phyloP scores from a whole-genome alignment of 805 yeast genomes.

The Starmerella scarabaei region DNA sequence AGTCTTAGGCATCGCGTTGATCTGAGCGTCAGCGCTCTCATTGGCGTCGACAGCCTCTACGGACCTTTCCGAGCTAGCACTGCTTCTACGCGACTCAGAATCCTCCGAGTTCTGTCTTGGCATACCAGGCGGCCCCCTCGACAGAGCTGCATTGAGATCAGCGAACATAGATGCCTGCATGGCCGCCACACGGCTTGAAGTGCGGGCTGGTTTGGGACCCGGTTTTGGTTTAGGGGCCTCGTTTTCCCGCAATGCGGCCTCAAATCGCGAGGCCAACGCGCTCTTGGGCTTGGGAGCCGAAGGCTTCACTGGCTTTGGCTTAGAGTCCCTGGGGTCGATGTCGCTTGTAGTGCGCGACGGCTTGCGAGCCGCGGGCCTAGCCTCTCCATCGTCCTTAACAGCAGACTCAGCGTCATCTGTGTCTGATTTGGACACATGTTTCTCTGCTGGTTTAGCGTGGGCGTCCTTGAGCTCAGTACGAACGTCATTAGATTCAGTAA shows the following conservation, averaged over 20 bases:
- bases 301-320: conserved; percentile 2
- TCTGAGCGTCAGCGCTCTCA: conserved; percentile 17
- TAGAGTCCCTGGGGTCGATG: conserved; percentile 1
- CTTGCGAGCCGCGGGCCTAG: background rate
- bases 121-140: conserved; percentile 19
- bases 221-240: conserved; percentile 15
- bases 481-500: background rate
- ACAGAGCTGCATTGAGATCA: conserved; percentile 20
- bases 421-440: too few relatives aligned
- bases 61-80: background rate
- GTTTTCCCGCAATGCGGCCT: conserved; percentile 14
- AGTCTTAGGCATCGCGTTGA: conserved; percentile 16
- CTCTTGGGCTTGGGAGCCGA: conserved; percentile 13
- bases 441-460: too few relatives aligned
- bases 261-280: conserved; percentile 16
- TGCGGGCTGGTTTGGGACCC: conserved; percentile 9
- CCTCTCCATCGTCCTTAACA: background rate
- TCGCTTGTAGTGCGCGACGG: background rate
- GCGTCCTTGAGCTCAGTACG: background rate
- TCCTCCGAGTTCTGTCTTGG: conserved; percentile 7
- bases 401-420: too few relatives aligned
- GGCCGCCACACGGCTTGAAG: conserved; percentile 10
- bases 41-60: conserved; percentile 1
- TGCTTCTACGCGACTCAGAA: background rate
- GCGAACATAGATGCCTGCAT: conserved; percentile 18